Base-by-base conservation (phyloP, 192 early-diverging fungal genomes). In the Backusella macrospora region DNA sequence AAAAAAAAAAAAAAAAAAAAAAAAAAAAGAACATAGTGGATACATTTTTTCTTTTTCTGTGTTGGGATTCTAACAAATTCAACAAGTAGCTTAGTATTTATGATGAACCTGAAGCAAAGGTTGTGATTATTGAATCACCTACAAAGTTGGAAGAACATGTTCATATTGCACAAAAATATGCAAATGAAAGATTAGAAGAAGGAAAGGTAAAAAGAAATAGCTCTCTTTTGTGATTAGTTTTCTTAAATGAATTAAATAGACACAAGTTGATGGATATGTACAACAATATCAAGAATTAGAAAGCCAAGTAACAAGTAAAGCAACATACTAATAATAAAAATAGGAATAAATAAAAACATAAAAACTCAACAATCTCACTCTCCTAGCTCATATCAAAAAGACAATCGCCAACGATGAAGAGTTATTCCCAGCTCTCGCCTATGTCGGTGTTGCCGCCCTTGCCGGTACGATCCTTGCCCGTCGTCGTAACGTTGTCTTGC, bases 401-500 rank as follows among this genome's bases (percentile, higher is more conserved):
- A 79, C 78, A 15, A 73, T 85, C 21, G 73, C 75, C 6, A 80
- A 77, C 12, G 72, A 78, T 65, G 84, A 85, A 64, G 59, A 78
- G 8, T 42, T 82, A 1, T 73, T 83, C 40, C 84, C 84, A 21
- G 76, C 78, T 40, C 65, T 46, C 55, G 62, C 83, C 13, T 85
- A 81, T 42, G 55, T 85, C 40, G 77, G 74, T 66, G 81, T 85
- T 13, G 84, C 81, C 18, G 81, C 70, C 1, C 75, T 85, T 46
- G 84, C 84, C 21, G 84, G 84, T 23, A 83, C 74, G 9, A 78
- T 85, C 14, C 48, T 81, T 68, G 74, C 84, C 34, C 80, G 81
- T 40, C 80, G 77, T 8, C 74, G 79, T 80, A 81, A 76, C 38
- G 23, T 81, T 39, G 40, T 83, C 13, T n/a, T 83, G 10, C 76